Conservation (phyloP, 1,139 yeast species). For the Geotrichum phurueaensis region DNA sequence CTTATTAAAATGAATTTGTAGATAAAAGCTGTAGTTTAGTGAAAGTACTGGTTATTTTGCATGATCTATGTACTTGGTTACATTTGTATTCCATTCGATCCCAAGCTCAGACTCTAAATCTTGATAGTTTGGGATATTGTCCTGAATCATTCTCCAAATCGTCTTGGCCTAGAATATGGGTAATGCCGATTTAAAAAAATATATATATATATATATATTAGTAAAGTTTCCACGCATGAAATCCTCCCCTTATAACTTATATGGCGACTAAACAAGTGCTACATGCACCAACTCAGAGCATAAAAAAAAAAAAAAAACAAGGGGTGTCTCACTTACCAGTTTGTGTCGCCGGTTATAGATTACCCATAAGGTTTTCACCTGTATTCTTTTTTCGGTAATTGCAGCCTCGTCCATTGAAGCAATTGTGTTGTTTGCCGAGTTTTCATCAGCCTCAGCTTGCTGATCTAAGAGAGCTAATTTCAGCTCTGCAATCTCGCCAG, state of each 20-base stretch:
- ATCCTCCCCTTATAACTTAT: too few species aligned
- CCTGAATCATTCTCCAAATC: constrained; percentile 15
- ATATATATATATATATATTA: too few species aligned
- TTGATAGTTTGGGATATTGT: constrained; percentile 9
- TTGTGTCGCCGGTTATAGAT: constrained; percentile 11
- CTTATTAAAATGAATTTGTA: not conserved
- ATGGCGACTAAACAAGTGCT: too few species aligned
- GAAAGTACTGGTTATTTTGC: not conserved
- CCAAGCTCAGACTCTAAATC: constrained; percentile 2
- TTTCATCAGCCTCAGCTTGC: not conserved
- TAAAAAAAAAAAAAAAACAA: not conserved
- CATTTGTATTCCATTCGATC: not conserved
- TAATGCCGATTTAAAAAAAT: too few species aligned
- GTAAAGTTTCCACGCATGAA: too few species aligned
- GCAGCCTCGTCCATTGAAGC: not conserved
- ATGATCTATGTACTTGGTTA: not conserved
- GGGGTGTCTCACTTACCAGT: constrained; percentile 12
- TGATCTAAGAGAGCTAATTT: constrained; percentile 1
- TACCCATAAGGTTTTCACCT: constrained; percentile 6
- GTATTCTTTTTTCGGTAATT: not conserved
- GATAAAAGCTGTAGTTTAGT: not conserved
- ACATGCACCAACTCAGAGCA: too few species aligned
- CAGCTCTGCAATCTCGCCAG: not conserved
- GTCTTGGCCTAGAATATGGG: constrained; percentile 14
- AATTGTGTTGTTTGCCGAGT: not conserved